phyloP scores from a whole-genome alignment of 1,284 basidiomycete genomes.

The Wolfiporia cocos region DNA sequence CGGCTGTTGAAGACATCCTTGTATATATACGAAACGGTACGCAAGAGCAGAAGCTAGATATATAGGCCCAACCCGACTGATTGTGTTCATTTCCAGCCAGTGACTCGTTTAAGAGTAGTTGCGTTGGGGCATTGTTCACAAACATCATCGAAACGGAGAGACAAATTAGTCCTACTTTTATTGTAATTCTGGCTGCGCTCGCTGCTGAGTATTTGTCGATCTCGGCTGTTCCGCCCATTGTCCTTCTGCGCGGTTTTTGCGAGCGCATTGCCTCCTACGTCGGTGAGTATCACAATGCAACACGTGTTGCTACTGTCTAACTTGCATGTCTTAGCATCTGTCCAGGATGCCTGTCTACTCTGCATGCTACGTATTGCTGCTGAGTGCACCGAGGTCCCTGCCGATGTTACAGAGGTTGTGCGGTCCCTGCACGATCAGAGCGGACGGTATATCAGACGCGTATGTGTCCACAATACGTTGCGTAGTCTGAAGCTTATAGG shows the following conservation, averaged over 20 bases:
- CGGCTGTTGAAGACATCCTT: constrained; percentile 48
- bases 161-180: constrained; percentile 47
- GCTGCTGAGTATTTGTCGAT: constrained; percentile 52
- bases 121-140: constrained; percentile 43
- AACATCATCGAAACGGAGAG: constrained; percentile 38
- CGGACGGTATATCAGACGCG: constrained; percentile 49
- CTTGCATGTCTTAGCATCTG: constrained; percentile 37
- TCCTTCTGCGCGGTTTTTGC: constrained; percentile 47
- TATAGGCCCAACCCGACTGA: constrained; percentile 1
- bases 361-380: constrained; percentile 60
- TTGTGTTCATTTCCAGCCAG: constrained; percentile 29
- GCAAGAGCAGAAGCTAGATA: constrained; percentile 1
- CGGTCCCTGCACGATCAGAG: constrained; percentile 35
- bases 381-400: constrained; percentile 49
- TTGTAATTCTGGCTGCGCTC: constrained; percentile 59
- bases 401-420: constrained; percentile 36
- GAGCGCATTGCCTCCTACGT: constrained; percentile 36
- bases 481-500: too few relatives aligned
- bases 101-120: constrained; percentile 38
- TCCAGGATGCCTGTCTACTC: constrained; percentile 65
- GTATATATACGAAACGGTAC: constrained; percentile 41
- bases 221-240: constrained; percentile 42
- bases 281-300: constrained; percentile 32
- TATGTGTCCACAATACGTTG: constrained; percentile 21
- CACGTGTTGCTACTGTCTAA: neutral